phyloP scores from a whole-genome alignment of 2,329 filamentous ascomycete species.

The Neospermospora avenae region DNA sequence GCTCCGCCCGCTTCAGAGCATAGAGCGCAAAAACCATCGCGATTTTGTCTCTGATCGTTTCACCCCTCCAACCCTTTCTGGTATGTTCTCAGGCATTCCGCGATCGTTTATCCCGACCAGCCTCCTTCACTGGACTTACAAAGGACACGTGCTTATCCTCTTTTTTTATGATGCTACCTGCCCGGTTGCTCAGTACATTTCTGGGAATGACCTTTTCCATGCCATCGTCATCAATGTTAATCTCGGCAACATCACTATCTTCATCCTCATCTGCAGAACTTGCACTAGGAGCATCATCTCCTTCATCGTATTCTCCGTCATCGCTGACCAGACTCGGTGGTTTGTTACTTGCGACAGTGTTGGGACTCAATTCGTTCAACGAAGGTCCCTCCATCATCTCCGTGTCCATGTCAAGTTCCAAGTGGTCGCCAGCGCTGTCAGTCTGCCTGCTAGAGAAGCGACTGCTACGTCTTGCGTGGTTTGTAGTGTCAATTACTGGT shows the following conservation, averaged over 20 bases:
- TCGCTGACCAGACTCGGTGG: conserved; percentile 78
- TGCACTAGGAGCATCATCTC: conserved; percentile 52
- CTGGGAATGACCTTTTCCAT: conserved; percentile 31
- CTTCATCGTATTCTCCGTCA: conserved; percentile 74
- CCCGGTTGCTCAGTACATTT: conserved; percentile 27
- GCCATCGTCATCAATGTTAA: conserved; percentile 53
- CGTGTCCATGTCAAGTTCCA: conserved; percentile 32
- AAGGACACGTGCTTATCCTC: conserved; percentile 38
- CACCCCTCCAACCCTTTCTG: background rate
- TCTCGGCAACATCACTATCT: conserved; percentile 61
- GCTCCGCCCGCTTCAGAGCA: conserved; percentile 10
- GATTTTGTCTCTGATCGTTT: background rate
- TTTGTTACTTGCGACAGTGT: conserved; percentile 69
- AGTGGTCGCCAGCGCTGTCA: conserved; percentile 16
- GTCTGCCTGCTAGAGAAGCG: conserved; percentile 19
- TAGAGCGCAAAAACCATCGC: conserved; percentile 8
- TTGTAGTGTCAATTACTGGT: conserved; percentile 25
- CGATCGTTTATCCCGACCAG: conserved; percentile 25
- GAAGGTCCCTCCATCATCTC: conserved; percentile 49
- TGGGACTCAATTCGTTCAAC: conserved; percentile 64
- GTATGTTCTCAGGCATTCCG: conserved; percentile 10
- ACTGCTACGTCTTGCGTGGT: conserved; percentile 17
- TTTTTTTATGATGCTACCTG: conserved; percentile 29
- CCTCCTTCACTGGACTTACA: conserved; percentile 34
- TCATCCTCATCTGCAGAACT: conserved; percentile 49